Percentiles rank a stretch among this genome's conserved stretches.
Conservation (phyloP, 306 rosid genomes). For the Trifolium fragiferum region DNA sequence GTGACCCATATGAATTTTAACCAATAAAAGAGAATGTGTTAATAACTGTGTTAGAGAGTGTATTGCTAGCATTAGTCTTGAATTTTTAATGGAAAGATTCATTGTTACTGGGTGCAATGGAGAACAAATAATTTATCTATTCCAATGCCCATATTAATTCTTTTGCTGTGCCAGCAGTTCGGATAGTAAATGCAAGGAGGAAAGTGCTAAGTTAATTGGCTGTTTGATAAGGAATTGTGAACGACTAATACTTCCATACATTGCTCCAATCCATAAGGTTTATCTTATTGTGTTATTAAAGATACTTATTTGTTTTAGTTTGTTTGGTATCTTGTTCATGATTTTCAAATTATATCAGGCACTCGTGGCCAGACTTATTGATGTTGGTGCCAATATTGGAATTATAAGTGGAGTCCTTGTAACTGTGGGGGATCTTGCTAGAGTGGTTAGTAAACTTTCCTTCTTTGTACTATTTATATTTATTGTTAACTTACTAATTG, state of each 20-base stretch:
- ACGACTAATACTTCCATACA: constrained; percentile 87
- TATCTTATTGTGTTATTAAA: constrained; percentile 26
- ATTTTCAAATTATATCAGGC: constrained; percentile 64
- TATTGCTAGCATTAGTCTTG: background rate
- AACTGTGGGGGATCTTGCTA: constrained; percentile 97
- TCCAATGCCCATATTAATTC: constrained; percentile 51
- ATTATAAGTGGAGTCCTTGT: constrained; percentile 96
- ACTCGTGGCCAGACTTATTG: constrained; percentile 85
- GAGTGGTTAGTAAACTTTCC: constrained; percentile 81
- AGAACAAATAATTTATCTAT: constrained; percentile 21
- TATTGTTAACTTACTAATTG: constrained; percentile 23
- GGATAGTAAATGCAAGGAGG: constrained; percentile 99
- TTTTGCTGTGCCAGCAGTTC: constrained; percentile 77
- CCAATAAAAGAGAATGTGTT: no score
- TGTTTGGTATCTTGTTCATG: constrained; percentile 35
- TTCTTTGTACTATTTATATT: constrained; percentile 23
- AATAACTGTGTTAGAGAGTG: no score
- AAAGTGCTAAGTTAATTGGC: constrained; percentile 95
- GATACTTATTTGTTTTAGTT: constrained; percentile 32
- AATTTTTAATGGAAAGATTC: constrained; percentile 28
- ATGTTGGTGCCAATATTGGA: constrained; percentile 82
- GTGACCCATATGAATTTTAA: no score
- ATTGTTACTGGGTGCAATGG: constrained; percentile 23
- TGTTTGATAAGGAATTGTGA: constrained; percentile 97
- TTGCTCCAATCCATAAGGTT: constrained; percentile 98